Conservation (phyloP, 176 grass and related monocot species). For the Musa acuminata region DNA sequence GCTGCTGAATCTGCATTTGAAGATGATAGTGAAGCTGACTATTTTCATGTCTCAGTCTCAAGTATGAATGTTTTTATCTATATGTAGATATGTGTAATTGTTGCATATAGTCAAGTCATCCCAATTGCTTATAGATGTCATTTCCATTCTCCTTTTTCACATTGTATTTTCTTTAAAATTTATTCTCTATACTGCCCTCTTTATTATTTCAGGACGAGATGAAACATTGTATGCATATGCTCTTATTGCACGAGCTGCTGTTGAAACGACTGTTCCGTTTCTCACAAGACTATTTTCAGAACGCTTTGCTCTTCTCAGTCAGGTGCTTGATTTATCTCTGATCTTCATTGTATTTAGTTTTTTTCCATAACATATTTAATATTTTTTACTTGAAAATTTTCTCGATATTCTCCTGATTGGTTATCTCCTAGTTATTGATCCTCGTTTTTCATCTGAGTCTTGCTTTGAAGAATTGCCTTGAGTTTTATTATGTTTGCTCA, state of each 20-base stretch:
- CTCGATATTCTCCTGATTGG: too few species aligned
- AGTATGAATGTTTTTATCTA: slow-evolving; percentile 47
- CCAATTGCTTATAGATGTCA: not conserved
- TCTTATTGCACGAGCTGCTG: slow-evolving; percentile 72
- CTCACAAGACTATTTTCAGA: slow-evolving; percentile 67
- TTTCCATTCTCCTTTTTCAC: not conserved
- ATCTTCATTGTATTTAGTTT: slow-evolving; percentile 1
- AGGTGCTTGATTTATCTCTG: slow-evolving; percentile 39
- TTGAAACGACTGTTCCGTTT: slow-evolving; percentile 72
- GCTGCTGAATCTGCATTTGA: slow-evolving; percentile 94
- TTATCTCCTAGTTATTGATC: not conserved
- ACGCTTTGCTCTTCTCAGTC: slow-evolving; percentile 53
- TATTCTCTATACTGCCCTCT: slow-evolving; percentile 20
- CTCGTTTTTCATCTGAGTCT: not conserved
- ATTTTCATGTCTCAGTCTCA: slow-evolving; percentile 97
- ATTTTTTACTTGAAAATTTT: not conserved
- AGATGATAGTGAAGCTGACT: slow-evolving; percentile 70
- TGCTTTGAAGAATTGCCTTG: not conserved
- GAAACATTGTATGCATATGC: slow-evolving; percentile 88
- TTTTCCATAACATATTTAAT: not conserved
- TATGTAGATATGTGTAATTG: not conserved
- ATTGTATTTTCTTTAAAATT: slow-evolving; percentile 1
- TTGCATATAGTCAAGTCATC: not conserved
- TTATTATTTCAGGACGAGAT: slow-evolving; percentile 70
- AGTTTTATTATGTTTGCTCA: too few species aligned